These are phyloP conservation scores for Dioscorea alata DNA, from an alignment of 106 monocot species.

Conservation along the genomic window DNA sequence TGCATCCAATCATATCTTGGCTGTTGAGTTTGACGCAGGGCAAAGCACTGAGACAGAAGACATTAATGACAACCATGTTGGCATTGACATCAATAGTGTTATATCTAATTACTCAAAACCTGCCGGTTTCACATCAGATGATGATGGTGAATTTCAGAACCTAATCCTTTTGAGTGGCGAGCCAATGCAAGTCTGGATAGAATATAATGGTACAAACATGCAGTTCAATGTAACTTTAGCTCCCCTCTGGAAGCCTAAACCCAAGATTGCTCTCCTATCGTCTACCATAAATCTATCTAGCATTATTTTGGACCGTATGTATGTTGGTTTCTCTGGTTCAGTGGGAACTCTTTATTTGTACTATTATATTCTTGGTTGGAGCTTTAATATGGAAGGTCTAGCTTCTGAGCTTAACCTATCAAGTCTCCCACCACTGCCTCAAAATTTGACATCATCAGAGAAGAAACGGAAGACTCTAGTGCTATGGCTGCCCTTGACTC, in stretches of 20 bases:
- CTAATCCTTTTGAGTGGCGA: neutral
- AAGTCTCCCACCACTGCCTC: neutral
- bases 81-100: neutral
- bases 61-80: conserved; percentile 6
- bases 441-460: neutral
- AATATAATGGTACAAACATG: neutral
- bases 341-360: neutral
- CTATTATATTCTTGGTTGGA: conserved; percentile 11
- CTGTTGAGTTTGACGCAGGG: neutral
- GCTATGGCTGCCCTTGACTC: conserved; percentile 1
- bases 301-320: neutral
- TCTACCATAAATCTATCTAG: neutral
- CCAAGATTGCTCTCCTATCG: neutral
- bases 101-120: neutral
- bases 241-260: conserved; percentile 1
- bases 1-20: conserved; percentile 1
- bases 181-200: conserved; percentile 1
- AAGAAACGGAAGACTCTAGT: neutral
- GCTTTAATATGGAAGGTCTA: conserved; percentile 3
- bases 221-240: conserved; percentile 6
- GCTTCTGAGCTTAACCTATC: neutral
- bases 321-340: conserved; percentile 2
- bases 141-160: neutral
- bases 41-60: neutral
- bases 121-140: neutral